Conservation (phyloP, 768 basidiomycete genomes). For the Pluteus cervinus region DNA sequence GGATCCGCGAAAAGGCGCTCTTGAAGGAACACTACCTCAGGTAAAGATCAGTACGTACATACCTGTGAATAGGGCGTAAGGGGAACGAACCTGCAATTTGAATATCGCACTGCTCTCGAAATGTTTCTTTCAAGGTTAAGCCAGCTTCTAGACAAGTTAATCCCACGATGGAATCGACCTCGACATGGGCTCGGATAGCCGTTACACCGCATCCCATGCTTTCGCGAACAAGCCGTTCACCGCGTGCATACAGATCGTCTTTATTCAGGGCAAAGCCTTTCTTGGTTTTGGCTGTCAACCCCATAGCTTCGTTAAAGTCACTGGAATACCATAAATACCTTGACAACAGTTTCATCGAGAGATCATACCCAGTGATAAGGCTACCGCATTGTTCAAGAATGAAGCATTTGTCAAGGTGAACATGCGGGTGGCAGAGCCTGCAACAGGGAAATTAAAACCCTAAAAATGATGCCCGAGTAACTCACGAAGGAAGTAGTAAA, state of each 20-base stretch:
- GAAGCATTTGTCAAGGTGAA: conserved; percentile 68
- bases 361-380: conserved; percentile 44
- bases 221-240: conserved; percentile 46
- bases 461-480: too few relatives aligned
- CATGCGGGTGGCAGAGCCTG: conserved; percentile 53
- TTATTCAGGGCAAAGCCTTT: conserved; percentile 34
- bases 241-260: conserved; percentile 45
- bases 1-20: conserved; percentile 43
- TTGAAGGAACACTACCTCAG: conserved; percentile 65
- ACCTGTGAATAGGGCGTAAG: background rate
- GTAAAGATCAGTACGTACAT: background rate
- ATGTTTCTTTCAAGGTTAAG: conserved; percentile 39
- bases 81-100: conserved; percentile 46
- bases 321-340: conserved; percentile 26
- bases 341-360: conserved; percentile 1
- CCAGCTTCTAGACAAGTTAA: conserved; percentile 50
- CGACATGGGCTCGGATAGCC: conserved; percentile 62
- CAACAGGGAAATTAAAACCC: background rate
- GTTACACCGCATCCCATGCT: conserved; percentile 61
- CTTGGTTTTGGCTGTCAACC: conserved; percentile 46
- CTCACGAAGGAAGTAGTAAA: conserved; percentile 32
- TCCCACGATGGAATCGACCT: conserved; percentile 51
- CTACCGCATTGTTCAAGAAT: conserved; percentile 50
- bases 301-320: conserved; percentile 50
- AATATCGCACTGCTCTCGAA: conserved; percentile 41